phyloP scores from a whole-genome alignment of 108 stramenopile genomes.

The Nannochloropsis oceanica region DNA sequence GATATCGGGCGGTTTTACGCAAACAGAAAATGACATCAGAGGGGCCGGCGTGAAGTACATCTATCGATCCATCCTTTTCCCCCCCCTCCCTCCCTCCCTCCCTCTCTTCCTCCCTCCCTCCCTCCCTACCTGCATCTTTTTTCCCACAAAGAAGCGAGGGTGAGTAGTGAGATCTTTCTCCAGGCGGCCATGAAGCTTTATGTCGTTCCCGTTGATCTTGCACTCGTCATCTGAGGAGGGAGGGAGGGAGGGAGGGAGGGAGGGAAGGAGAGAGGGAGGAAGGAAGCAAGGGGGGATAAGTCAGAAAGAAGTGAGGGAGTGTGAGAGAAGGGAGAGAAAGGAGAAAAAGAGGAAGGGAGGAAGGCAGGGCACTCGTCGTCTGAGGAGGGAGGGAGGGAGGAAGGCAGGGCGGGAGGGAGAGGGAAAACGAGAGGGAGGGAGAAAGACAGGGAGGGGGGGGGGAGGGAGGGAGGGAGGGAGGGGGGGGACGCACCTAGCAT shows the following conservation, averaged over 20 bases:
- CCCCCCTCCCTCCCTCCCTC: background rate
- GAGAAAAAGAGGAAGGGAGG: too few relatives aligned
- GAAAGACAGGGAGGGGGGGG: too few relatives aligned
- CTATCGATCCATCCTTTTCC: background rate
- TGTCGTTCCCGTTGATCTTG: slow-evolving; percentile 50
- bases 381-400: too few relatives aligned
- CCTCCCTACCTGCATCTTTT: background rate
- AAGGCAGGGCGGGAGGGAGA: too few relatives aligned
- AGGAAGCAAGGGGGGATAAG: too few relatives aligned
- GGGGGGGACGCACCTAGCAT: slow-evolving; percentile 84
- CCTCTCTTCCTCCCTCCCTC: background rate
- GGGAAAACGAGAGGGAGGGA: too few relatives aligned
- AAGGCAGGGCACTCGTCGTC: slow-evolving; percentile 95
- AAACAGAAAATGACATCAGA: too few relatives aligned
- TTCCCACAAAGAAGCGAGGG: background rate
- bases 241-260: background rate
- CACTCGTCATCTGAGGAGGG: background rate
- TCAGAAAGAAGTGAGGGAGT: too few relatives aligned
- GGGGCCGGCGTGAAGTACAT: too few relatives aligned
- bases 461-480: background rate
- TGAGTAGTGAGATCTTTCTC: slow-evolving; percentile 6
- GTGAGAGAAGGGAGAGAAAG: too few relatives aligned
- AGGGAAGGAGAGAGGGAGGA: background rate
- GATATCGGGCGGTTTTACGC: background rate
- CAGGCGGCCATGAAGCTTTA: slow-evolving; percentile 32